phyloP scores from a whole-genome alignment of 2,329 filamentous ascomycete species.

The Verticillium klebahnii region DNA sequence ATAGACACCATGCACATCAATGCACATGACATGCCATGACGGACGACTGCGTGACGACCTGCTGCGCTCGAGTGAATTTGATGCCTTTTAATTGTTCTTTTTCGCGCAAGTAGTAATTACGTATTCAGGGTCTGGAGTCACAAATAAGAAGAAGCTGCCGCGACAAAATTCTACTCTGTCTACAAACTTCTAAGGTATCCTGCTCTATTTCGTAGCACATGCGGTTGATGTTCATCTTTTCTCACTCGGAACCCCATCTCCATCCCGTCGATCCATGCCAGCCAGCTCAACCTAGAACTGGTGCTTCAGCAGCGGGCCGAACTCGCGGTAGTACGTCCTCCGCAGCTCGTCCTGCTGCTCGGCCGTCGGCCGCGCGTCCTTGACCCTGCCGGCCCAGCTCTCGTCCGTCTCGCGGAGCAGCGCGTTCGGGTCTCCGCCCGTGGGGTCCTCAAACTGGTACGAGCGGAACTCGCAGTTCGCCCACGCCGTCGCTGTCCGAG shows the following conservation, averaged over 20 bases:
- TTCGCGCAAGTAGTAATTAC: no score
- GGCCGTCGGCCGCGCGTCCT: constrained; percentile 33
- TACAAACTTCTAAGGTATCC: no score
- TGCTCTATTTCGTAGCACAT: no score
- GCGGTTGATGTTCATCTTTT: no score
- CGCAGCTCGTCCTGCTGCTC: constrained; percentile 41
- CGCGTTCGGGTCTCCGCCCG: constrained; percentile 43
- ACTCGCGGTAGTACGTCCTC: constrained; percentile 26
- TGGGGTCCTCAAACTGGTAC: constrained; percentile 56
- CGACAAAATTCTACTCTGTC: no score
- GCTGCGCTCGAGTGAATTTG: no score
- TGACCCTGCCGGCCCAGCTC: constrained; percentile 41
- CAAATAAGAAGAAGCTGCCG: no score
- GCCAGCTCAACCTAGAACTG: constrained; percentile 18
- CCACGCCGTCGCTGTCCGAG: constrained; percentile 62
- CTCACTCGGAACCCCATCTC: not conserved
- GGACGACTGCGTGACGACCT: no score
- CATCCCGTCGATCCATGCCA: not conserved
- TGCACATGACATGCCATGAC: not conserved
- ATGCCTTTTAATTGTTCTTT: not conserved
- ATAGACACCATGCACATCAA: not conserved
- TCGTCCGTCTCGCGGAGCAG: constrained; percentile 41
- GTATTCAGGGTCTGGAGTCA: no score
- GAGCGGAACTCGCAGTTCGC: constrained; percentile 67
- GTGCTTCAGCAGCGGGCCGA: constrained; percentile 29